These are phyloP conservation scores for Magnusiomyces ingens DNA, from an alignment of 1,139 yeast species.

Conservation along the genomic window DNA sequence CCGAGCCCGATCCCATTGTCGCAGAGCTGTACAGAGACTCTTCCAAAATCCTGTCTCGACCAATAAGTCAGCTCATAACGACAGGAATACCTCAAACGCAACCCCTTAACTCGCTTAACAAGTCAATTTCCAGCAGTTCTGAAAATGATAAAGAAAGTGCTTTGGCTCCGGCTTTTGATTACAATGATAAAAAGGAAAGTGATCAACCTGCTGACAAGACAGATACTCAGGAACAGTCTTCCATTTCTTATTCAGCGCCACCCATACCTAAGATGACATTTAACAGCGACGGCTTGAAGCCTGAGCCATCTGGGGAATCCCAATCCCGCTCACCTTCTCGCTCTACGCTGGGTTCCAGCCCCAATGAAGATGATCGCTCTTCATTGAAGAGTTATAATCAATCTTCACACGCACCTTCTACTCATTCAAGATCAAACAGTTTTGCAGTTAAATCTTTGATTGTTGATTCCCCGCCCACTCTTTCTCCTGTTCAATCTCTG, in stretches of 20 bases:
- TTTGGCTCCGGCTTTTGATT: not conserved
- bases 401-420: too few species aligned
- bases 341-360: too few species aligned
- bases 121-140: constrained; percentile 14
- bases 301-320: too few species aligned
- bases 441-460: not conserved
- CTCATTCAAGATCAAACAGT: not conserved
- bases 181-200: too few species aligned
- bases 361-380: not conserved
- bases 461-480: not conserved
- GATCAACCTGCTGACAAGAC: too few species aligned
- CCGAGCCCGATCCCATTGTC: constrained; percentile 23
- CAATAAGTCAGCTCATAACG: constrained; percentile 24
- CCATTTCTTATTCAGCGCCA: too few species aligned
- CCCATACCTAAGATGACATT: too few species aligned
- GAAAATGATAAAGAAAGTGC: not conserved
- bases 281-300: too few species aligned
- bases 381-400: not conserved
- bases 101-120: constrained; percentile 13
- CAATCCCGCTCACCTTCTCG: too few species aligned
- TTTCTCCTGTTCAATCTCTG: constrained; percentile 1
- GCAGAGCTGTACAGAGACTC: constrained; percentile 32
- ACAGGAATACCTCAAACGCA: constrained; percentile 2
- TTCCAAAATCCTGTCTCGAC: constrained; percentile 26
- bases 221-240: too few species aligned